Evolutionary conservation across 108 stramenopile species (phyloP).

Genomic region (Pseudonitzschia multiseries): DNA sequence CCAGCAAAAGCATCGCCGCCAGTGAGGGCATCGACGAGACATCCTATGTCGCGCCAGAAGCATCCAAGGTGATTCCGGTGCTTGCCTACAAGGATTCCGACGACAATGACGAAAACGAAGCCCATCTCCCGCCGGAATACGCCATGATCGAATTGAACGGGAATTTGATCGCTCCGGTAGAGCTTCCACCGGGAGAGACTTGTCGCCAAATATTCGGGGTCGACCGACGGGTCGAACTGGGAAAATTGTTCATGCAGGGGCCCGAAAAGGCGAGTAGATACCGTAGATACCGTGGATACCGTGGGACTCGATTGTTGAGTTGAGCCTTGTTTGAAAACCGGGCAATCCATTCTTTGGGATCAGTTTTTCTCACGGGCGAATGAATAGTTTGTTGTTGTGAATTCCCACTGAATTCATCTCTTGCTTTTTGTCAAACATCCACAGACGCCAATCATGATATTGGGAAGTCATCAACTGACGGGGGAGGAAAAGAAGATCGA

Average conservation of each 20-base stretch:
- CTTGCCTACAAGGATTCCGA: neutral
- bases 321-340: neutral
- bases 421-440: neutral
- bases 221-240: constrained; percentile 50
- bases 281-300: no score
- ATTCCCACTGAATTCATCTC: no score
- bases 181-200: constrained; percentile 28
- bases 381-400: neutral
- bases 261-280: constrained; percentile 19
- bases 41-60: constrained; percentile 1
- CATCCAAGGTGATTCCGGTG: constrained; percentile 13
- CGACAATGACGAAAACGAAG: neutral
- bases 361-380: neutral
- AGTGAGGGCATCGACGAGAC: neutral
- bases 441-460: constrained; percentile 57
- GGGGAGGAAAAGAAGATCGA: constrained; percentile 55
- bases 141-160: constrained; percentile 78
- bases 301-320: neutral
- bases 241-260: constrained; percentile 16
- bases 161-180: constrained; percentile 55
- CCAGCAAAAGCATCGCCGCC: no score
- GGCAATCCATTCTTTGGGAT: no score
- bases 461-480: constrained; percentile 71
- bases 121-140: constrained; percentile 48
- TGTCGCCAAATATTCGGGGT: constrained; percentile 11